Evolutionary conservation across 1,284 basidiomycete species (phyloP).

Genomic region (Heterobasidion parviporum): DNA sequence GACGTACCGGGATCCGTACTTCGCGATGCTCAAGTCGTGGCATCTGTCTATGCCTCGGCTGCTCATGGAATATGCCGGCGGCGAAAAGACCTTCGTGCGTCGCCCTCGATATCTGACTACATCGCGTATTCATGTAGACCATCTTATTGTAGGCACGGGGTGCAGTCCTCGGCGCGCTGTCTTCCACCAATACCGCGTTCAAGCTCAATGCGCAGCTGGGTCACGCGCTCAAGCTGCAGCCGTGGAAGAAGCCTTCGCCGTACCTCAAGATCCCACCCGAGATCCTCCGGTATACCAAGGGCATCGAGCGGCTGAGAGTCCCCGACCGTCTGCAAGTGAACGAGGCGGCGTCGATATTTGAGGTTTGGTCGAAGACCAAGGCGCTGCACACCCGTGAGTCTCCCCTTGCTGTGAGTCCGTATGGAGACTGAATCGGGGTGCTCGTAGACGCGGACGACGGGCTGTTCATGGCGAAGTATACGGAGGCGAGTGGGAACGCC

Average conservation of each 20-base stretch:
- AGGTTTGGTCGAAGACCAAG: slow-evolving; percentile 57
- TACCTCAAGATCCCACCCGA: slow-evolving; percentile 40
- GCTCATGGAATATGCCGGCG: slow-evolving; percentile 71
- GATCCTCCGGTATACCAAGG: slow-evolving; percentile 42
- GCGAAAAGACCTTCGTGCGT: slow-evolving; percentile 60
- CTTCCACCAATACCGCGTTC: slow-evolving; percentile 44
- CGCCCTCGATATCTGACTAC: neutral
- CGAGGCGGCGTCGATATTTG: slow-evolving; percentile 64
- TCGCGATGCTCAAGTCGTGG: slow-evolving; percentile 63
- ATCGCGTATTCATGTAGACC: slow-evolving; percentile 8
- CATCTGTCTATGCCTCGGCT: slow-evolving; percentile 78
- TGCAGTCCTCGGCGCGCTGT: slow-evolving; percentile 61
- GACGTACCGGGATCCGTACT: slow-evolving; percentile 76
- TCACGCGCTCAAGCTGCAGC: slow-evolving; percentile 40
- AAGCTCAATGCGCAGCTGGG: slow-evolving; percentile 49
- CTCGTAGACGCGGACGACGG: slow-evolving; percentile 47
- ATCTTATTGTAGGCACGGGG: slow-evolving; percentile 40
- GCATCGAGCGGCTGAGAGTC: slow-evolving; percentile 45
- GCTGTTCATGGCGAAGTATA: slow-evolving; percentile 64
- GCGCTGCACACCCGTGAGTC: slow-evolving; percentile 41
- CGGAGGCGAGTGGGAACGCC: slow-evolving; percentile 65
- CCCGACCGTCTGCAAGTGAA: slow-evolving; percentile 47
- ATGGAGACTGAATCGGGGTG: neutral
- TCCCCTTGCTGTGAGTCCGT: neutral
- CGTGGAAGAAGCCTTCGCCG: slow-evolving; percentile 30